Evolutionary conservation across 2,329 filamentous ascomycete genomes (phyloP).

Genomic region (Chaetomium strumarium): DNA sequence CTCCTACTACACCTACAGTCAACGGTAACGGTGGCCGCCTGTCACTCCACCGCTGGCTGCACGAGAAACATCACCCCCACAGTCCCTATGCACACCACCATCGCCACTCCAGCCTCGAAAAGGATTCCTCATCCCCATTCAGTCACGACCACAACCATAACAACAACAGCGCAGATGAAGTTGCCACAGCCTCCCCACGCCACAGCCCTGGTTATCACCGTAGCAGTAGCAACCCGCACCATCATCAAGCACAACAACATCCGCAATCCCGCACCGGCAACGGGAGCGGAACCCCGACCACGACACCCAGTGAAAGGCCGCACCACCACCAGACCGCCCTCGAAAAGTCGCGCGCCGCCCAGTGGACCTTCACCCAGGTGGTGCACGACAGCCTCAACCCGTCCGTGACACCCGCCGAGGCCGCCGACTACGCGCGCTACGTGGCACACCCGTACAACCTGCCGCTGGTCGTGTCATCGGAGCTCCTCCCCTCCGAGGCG

Average conservation of each 20-base stretch:
- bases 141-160: conserved; percentile 5
- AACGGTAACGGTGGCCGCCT: conserved; percentile 40
- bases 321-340: conserved; percentile 51
- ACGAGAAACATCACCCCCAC: conserved; percentile 33
- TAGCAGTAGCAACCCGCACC: background rate
- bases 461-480: conserved; percentile 70
- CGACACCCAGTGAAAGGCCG: conserved; percentile 3
- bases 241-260: background rate
- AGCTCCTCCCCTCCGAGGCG: background rate
- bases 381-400: conserved; percentile 83
- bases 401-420: conserved; percentile 67
- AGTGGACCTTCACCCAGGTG: conserved; percentile 84
- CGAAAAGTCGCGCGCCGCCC: conserved; percentile 75
- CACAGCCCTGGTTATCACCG: background rate
- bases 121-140: background rate
- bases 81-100: background rate
- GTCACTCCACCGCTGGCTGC: conserved; percentile 57
- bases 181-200: too few relatives aligned
- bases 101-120: conserved; percentile 29
- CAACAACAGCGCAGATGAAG: conserved; percentile 10
- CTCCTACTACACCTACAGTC: conserved; percentile 23
- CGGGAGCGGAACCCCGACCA: background rate
- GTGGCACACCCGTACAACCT: conserved; percentile 84
- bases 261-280: background rate
- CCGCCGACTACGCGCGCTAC: conserved; percentile 82